Evolutionary conservation across 106 monocot genomes (phyloP).

Genomic region (Dioscorea alata): DNA sequence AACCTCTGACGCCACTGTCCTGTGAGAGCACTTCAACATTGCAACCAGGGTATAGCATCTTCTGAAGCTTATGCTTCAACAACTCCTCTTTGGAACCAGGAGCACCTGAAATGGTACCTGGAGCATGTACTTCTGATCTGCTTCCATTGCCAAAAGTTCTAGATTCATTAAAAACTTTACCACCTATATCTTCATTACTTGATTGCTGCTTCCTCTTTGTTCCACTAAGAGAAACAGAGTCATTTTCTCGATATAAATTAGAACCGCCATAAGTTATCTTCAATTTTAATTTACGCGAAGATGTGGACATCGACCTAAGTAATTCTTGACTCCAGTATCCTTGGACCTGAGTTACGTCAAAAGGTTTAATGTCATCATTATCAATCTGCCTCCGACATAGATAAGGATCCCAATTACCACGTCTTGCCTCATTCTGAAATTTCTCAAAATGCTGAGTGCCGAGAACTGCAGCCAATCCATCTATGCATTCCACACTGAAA

Average conservation of each 20-base stretch:
- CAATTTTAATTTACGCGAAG: slow-evolving; percentile 26
- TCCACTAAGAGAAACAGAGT: neutral
- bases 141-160: slow-evolving; percentile 2
- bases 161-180: slow-evolving; percentile 4
- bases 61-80: slow-evolving; percentile 14
- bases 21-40: slow-evolving; percentile 76
- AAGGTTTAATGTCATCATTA: slow-evolving; percentile 55
- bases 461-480: slow-evolving; percentile 71
- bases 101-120: neutral
- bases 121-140: slow-evolving; percentile 6
- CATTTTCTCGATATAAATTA: slow-evolving; percentile 10
- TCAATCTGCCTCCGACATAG: slow-evolving; percentile 62
- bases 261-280: slow-evolving; percentile 24
- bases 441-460: slow-evolving; percentile 61
- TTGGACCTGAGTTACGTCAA: slow-evolving; percentile 60
- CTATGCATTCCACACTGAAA: slow-evolving; percentile 83
- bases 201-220: slow-evolving; percentile 16
- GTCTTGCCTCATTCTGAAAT: slow-evolving; percentile 35
- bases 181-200: neutral
- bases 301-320: slow-evolving; percentile 40
- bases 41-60: slow-evolving; percentile 35
- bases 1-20: slow-evolving; percentile 91
- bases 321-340: slow-evolving; percentile 84
- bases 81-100: slow-evolving; percentile 20
- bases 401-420: slow-evolving; percentile 38